Evolutionary conservation across 768 basidiomycete genomes (phyloP).

Genomic region (Agaricus subrufescens): DNA sequence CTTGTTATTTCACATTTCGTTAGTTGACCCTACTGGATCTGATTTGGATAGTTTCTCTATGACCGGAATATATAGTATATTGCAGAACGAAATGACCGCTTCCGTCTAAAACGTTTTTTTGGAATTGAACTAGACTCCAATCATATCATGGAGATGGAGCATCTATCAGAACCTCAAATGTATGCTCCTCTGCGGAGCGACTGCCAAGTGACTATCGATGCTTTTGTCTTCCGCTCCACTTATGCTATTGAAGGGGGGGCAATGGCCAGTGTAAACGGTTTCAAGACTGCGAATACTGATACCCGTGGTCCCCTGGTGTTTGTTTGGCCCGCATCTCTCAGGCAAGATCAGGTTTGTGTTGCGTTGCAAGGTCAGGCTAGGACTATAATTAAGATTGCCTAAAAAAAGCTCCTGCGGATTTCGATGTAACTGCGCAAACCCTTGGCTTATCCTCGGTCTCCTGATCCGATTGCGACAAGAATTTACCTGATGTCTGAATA

Average conservation of each 20-base stretch:
- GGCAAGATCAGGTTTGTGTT: neutral
- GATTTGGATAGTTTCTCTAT: too few relatives aligned
- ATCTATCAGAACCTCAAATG: too few relatives aligned
- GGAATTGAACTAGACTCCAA: too few relatives aligned
- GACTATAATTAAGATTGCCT: neutral
- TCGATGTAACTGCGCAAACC: slow-evolving; percentile 23
- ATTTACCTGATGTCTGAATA: too few relatives aligned
- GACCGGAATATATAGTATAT: too few relatives aligned
- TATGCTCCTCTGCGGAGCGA: slow-evolving; percentile 39
- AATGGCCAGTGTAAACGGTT: slow-evolving; percentile 34
- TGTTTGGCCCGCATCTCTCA: slow-evolving; percentile 13
- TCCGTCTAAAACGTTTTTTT: too few relatives aligned
- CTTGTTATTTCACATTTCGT: too few relatives aligned
- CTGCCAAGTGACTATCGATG: slow-evolving; percentile 50
- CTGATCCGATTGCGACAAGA: slow-evolving; percentile 31
- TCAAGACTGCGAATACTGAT: slow-evolving; percentile 29
- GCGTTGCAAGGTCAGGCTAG: too few relatives aligned
- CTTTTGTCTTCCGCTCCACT: slow-evolving; percentile 47
- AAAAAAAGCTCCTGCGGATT: slow-evolving; percentile 14
- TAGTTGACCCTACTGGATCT: too few relatives aligned
- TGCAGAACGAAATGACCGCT: too few relatives aligned
- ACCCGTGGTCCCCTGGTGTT: slow-evolving; percentile 15
- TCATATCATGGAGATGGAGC: too few relatives aligned
- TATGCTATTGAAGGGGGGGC: slow-evolving; percentile 49
- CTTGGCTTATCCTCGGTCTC: slow-evolving; percentile 35